These are phyloP conservation scores for Globisporangium abappressorium DNA, from an alignment of 352 stramenopile genomes.

Conservation along the genomic window DNA sequence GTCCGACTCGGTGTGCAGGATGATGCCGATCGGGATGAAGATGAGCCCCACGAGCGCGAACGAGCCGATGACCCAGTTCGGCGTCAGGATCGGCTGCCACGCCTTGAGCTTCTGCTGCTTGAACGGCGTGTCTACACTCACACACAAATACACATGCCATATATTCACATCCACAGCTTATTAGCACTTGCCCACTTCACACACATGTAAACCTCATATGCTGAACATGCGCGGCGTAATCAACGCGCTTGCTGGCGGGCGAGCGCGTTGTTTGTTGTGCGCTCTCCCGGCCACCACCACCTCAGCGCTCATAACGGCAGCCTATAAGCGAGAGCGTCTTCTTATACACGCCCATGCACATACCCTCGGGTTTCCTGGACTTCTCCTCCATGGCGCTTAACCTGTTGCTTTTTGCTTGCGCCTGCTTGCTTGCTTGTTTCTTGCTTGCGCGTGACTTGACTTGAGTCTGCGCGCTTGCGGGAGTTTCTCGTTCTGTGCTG, in stretches of 20 bases:
- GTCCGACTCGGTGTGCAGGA: slow-evolving; percentile 84
- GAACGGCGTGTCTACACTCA: slow-evolving; percentile 70
- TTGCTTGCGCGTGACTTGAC: slow-evolving; percentile 5
- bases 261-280: not conserved
- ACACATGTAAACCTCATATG: not conserved
- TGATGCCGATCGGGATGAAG: slow-evolving; percentile 93
- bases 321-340: not conserved
- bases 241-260: not conserved
- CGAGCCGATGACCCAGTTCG: slow-evolving; percentile 93
- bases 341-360: not conserved
- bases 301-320: too few relatives aligned
- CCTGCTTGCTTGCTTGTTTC: slow-evolving; percentile 17
- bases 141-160: not conserved
- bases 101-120: slow-evolving; percentile 91
- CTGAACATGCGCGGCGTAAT: not conserved
- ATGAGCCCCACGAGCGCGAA: slow-evolving; percentile 94
- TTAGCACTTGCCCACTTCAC: too few relatives aligned
- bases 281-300: not conserved
- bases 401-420: slow-evolving; percentile 11
- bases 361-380: slow-evolving; percentile 83
- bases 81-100: slow-evolving; percentile 97
- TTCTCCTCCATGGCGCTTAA: slow-evolving; percentile 75
- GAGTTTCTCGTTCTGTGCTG: slow-evolving; percentile 11
- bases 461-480: not conserved
- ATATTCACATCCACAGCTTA: too few relatives aligned